phyloP scores from a whole-genome alignment of 1,139 yeast species.

The Yamadazyma oceani region DNA sequence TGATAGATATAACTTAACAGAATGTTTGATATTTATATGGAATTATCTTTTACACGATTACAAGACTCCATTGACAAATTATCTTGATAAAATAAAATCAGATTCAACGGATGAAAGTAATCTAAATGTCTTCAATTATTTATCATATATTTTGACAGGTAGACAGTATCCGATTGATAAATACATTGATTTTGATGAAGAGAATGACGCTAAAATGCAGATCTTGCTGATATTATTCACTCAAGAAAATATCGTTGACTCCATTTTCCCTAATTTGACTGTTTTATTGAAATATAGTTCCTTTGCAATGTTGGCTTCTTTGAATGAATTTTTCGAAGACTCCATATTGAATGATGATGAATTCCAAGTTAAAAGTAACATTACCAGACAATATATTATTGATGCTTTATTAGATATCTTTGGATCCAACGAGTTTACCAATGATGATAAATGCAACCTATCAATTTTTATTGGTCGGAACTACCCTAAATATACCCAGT shows the following conservation, averaged over 20 bases:
- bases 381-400: constrained; percentile 64
- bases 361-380: constrained; percentile 17
- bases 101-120: constrained; percentile 11
- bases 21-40: constrained; percentile 68
- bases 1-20: constrained; percentile 50
- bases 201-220: constrained; percentile 39
- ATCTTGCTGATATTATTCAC: constrained; percentile 57
- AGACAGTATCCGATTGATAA: constrained; percentile 74
- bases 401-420: constrained; percentile 62
- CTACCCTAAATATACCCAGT: constrained; percentile 78
- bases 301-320: constrained; percentile 57
- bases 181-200: constrained; percentile 30
- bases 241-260: constrained; percentile 5
- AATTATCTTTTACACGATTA: constrained; percentile 65
- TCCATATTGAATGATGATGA: constrained; percentile 57
- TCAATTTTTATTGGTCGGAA: constrained; percentile 74
- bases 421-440: constrained; percentile 34
- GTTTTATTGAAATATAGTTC: constrained; percentile 51
- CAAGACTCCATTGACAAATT: constrained; percentile 62
- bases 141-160: constrained; percentile 72
- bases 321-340: constrained; percentile 82
- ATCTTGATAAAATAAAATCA: constrained; percentile 38
- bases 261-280: constrained; percentile 60
- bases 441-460: constrained; percentile 41
- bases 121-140: constrained; percentile 53